Base-by-base conservation (phyloP, 352 stramenopile species). In the Phytophthora sp. region DNA sequence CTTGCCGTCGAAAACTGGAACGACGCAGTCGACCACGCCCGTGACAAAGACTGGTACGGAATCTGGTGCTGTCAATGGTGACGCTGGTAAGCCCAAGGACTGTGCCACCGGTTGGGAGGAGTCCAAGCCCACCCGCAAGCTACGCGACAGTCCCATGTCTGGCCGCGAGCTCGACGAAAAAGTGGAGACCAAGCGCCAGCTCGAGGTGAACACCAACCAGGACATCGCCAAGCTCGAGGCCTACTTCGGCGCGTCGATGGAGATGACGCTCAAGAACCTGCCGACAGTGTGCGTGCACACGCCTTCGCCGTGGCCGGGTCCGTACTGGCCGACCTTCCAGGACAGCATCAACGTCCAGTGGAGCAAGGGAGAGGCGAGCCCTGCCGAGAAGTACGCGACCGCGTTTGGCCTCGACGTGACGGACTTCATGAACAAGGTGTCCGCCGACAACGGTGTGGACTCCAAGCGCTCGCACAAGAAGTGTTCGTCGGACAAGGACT, bases 241-340 rank as follows among this genome's bases (percentile, higher is more conserved):
- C 2, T 63, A 71, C 34, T 71, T 71, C 45, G 54, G 54, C 23
- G 56, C 38, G n/a, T 49, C 42, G 39, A 68, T 75, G 54, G 69
- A 70, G 34, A 65, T 50, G 38, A 69, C 12, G 0, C 21, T 75
- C 11, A 62, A 64, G n/a, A 48, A 74, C 18, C 46, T 79, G 2
- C 57, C 66, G 4, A 79, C 54, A 2, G 1, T 24, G n/a, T 52
- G 55, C 2, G 49, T 66, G 9, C 30, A 39, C 31, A 49, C 32
- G 17, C 48, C 56, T 1, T 31, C 68, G 15, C 74, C 76, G 17
- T 88, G 79, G 79, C 48, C 74, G 2, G 73, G 64, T 20, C 77
- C 72, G 58, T 91, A 89, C 76, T 91, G 79, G 77, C 72, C 79
- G 2, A 72, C 63, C n/a, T 88, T 80, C 72, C 62, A 75, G 17